Percentiles rank a stretch among this genome's conserved stretches.
phyloP scores from a whole-genome alignment of 345 rosid genomes.

The Corymbia maculata region DNA sequence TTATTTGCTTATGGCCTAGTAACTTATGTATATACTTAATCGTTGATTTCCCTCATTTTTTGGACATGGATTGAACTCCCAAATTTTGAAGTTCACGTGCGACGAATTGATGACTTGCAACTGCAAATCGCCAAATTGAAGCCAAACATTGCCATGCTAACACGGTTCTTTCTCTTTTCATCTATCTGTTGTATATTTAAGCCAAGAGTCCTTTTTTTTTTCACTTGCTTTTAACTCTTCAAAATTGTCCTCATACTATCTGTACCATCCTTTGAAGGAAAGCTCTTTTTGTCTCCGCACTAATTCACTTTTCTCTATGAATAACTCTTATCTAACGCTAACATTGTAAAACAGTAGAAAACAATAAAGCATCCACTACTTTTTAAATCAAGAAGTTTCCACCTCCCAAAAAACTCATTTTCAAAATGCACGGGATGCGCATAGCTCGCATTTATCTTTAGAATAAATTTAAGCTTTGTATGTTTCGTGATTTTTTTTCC shows the following conservation, averaged over 20 bases:
- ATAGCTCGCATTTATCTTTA: background rate
- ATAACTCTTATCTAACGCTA: background rate
- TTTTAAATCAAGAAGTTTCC: background rate
- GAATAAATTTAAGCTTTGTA: background rate
- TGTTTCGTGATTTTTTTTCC: background rate
- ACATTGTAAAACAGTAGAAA: background rate
- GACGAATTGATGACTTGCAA: background rate
- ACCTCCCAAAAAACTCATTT: background rate
- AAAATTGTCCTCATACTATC: background rate
- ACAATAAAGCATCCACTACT: background rate
- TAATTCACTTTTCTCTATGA: background rate
- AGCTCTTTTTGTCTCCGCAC: background rate
- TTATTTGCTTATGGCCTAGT: background rate
- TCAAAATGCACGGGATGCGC: background rate
- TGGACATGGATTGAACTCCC: background rate
- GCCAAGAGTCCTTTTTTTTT: no score
- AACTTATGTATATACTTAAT: background rate
- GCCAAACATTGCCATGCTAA: fast-evolving
- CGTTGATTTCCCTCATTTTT: background rate
- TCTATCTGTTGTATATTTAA: background rate
- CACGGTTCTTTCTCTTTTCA: background rate
- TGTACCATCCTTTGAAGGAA: no score
- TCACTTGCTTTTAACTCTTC: no score
- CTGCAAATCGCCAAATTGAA: background rate
- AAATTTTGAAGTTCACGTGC: background rate